Conservation (phyloP, 306 rosid species). For the Neltuma alba region DNA sequence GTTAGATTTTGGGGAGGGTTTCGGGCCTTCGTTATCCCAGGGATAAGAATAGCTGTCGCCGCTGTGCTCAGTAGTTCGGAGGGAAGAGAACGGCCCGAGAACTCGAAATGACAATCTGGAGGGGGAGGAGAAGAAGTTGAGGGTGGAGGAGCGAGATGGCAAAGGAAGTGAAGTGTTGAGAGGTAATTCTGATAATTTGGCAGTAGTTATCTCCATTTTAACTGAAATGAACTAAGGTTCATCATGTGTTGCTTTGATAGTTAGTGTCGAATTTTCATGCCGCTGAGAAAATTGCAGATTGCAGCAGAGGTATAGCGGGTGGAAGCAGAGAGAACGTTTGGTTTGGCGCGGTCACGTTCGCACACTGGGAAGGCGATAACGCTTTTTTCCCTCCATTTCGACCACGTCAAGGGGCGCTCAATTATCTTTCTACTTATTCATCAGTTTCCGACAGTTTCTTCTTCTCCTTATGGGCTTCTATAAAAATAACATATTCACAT, state of each 20-base stretch:
- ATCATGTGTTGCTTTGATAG: neutral
- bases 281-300: constrained; percentile 30
- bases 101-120: constrained; percentile 54
- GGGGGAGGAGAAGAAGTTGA: constrained; percentile 37
- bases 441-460: too few species aligned
- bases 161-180: constrained; percentile 52
- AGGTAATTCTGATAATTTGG: constrained; percentile 59
- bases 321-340: neutral
- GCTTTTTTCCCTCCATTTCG: neutral
- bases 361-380: neutral
- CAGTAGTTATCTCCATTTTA: constrained; percentile 52
- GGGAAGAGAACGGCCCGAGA: constrained; percentile 51
- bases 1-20: constrained; percentile 43
- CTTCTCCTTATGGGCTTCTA: too few species aligned
- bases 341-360: neutral
- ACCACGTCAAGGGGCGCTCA: too few species aligned
- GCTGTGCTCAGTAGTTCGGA: constrained; percentile 43
- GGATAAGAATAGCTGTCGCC: constrained; percentile 26
- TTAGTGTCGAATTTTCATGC: constrained; percentile 5
- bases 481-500: too few species aligned
- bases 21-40: neutral
- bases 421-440: too few species aligned
- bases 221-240: neutral
- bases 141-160: constrained; percentile 44
- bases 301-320: neutral